Percentiles rank a stretch among this genome's conserved stretches.
Evolutionary conservation across 2,329 filamentous ascomycete species (phyloP).

Genomic region (Fusarium globosum): DNA sequence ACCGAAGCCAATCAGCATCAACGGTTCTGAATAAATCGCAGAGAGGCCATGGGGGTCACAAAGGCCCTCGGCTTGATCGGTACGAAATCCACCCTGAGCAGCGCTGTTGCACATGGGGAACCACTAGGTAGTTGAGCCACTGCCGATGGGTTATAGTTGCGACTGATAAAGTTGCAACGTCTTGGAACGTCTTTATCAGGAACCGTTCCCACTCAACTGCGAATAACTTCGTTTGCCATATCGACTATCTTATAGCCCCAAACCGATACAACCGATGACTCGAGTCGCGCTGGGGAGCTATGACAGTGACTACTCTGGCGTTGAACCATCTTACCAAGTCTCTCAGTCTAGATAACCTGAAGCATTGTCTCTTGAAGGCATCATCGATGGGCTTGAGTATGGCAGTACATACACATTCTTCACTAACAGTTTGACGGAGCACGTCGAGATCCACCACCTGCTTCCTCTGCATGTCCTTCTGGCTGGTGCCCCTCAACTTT

Average conservation of each 20-base stretch:
- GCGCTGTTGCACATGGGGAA: conserved; percentile 24
- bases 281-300: conserved; percentile 10
- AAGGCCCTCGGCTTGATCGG: conserved; percentile 24
- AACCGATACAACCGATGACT: neutral
- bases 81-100: conserved; percentile 25
- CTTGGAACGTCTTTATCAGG: neutral
- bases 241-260: neutral
- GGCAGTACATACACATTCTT: conserved; percentile 8
- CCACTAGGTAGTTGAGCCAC: conserved; percentile 23
- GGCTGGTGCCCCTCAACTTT: conserved; percentile 32
- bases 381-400: conserved; percentile 7
- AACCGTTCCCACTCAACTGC: conserved; percentile 2
- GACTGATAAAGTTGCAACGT: conserved; percentile 2
- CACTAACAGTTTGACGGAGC: conserved; percentile 20
- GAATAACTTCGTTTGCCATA: conserved; percentile 1
- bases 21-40: conserved; percentile 1
- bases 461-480: conserved; percentile 24
- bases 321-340: neutral
- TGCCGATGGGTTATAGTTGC: conserved; percentile 15
- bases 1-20: conserved; percentile 17
- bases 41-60: neutral
- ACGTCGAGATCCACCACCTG: conserved; percentile 35
- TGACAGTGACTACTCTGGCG: neutral
- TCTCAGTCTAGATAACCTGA: conserved; percentile 17
- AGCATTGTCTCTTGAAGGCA: conserved; percentile 22